Conservation (phyloP, 768 basidiomycete genomes). For the Strobilomyces confusus region DNA sequence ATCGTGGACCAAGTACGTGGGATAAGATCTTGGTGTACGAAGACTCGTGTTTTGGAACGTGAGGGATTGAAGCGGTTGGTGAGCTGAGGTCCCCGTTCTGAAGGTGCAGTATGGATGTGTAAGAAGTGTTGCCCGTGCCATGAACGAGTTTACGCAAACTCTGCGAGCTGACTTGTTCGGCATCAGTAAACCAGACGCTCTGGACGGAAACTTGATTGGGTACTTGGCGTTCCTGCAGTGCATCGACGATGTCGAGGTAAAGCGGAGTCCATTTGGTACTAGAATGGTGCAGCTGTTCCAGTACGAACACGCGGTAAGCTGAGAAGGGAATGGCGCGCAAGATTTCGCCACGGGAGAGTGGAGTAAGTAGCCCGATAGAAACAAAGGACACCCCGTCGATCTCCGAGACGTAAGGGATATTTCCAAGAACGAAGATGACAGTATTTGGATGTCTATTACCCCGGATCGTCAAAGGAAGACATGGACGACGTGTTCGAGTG, state of each 20-base stretch:
- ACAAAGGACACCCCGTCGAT: slow-evolving; percentile 63
- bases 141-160: slow-evolving; percentile 55
- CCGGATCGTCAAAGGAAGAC: slow-evolving; percentile 48
- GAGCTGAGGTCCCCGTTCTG: slow-evolving; percentile 34
- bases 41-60: slow-evolving; percentile 85
- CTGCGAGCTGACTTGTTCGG: slow-evolving; percentile 32
- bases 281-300: slow-evolving; percentile 77
- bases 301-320: slow-evolving; percentile 65
- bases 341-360: slow-evolving; percentile 56
- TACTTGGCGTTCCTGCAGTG: slow-evolving; percentile 56
- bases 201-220: slow-evolving; percentile 53
- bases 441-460: slow-evolving; percentile 60
- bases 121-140: slow-evolving; percentile 34
- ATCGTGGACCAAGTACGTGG: slow-evolving; percentile 72
- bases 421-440: slow-evolving; percentile 69
- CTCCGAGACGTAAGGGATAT: slow-evolving; percentile 36
- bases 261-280: slow-evolving; percentile 84
- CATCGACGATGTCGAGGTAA: slow-evolving; percentile 75
- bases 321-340: slow-evolving; percentile 57
- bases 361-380: slow-evolving; percentile 63
- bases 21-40: slow-evolving; percentile 88
- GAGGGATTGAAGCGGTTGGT: slow-evolving; percentile 37
- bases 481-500: slow-evolving; percentile 55
- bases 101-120: slow-evolving; percentile 45
- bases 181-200: slow-evolving; percentile 58